A percentile compares a stretch with the other conserved stretches of the same genome.
These are phyloP conservation scores for Saraca asoca DNA, from an alignment of 331 rosid species.

Conservation along the genomic window DNA sequence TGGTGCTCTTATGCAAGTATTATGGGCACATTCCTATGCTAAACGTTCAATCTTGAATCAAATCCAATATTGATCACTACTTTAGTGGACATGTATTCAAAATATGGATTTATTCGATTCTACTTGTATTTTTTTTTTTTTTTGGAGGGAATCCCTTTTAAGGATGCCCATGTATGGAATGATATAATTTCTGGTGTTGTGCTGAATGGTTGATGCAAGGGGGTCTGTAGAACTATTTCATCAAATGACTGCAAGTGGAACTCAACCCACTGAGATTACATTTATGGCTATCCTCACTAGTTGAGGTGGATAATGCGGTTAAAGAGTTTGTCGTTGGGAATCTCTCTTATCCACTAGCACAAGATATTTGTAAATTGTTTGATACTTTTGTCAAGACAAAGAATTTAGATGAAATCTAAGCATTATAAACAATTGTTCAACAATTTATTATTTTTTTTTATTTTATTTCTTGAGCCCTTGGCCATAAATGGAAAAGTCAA, in stretches of 20 bases:
- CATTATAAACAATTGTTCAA: too few species aligned
- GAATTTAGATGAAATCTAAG: too few species aligned
- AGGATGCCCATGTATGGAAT: constrained; percentile 79
- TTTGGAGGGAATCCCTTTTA: constrained; percentile 45
- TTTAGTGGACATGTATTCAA: constrained; percentile 81
- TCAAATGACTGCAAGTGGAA: constrained; percentile 49
- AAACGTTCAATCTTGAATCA: constrained; percentile 40
- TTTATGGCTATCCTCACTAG: constrained; percentile 72
- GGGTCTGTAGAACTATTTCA: constrained; percentile 60
- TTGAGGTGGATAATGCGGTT: too few species aligned
- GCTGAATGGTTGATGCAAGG: constrained; percentile 64
- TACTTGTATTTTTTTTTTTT: constrained; percentile 66
- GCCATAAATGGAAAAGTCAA: too few species aligned
- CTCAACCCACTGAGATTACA: constrained; percentile 63
- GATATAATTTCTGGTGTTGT: constrained; percentile 80
- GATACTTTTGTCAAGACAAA: too few species aligned
- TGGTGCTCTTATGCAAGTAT: constrained; percentile 67
- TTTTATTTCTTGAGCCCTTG: too few species aligned
- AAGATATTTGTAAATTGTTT: too few species aligned
- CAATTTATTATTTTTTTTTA: too few species aligned
- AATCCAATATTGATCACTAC: constrained; percentile 76
- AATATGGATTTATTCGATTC: constrained; percentile 77
- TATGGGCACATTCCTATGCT: constrained; percentile 80
- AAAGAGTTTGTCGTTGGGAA: too few species aligned
- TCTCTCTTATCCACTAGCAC: too few species aligned